Evolutionary conservation across 2,329 filamentous ascomycete genomes (phyloP).

Genomic region (Tolypocladium paradoxum): DNA sequence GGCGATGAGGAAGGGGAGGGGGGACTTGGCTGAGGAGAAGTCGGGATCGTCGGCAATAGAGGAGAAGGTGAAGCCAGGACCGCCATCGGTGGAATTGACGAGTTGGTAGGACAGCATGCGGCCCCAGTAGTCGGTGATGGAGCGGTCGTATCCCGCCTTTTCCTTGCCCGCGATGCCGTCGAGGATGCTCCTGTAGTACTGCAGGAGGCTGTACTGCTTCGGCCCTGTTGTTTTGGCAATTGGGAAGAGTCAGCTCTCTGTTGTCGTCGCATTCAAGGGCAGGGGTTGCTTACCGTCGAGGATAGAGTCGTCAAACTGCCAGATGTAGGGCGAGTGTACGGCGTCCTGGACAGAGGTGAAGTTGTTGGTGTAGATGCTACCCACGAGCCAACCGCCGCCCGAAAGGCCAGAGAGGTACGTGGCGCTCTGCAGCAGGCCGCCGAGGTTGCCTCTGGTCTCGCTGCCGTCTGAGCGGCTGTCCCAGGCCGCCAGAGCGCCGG

Average conservation of each 20-base stretch:
- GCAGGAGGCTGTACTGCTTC: slow-evolving; percentile 22
- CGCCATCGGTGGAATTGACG: slow-evolving; percentile 64
- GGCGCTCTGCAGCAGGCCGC: slow-evolving; percentile 68
- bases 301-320: slow-evolving; percentile 31
- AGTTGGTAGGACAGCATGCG: slow-evolving; percentile 80
- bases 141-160: slow-evolving; percentile 37
- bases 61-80: slow-evolving; percentile 69
- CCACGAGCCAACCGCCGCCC: slow-evolving; percentile 75
- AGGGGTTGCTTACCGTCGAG: slow-evolving; percentile 18
- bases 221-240: slow-evolving; percentile 15
- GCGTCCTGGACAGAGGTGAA: slow-evolving; percentile 49
- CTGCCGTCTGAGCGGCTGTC: slow-evolving; percentile 54
- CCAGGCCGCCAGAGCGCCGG: slow-evolving; percentile 68
- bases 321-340: slow-evolving; percentile 23
- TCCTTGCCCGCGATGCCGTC: slow-evolving; percentile 24
- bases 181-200: slow-evolving; percentile 28
- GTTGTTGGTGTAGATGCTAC: slow-evolving; percentile 77
- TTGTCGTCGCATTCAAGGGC: background rate
- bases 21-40: slow-evolving; percentile 30
- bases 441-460: slow-evolving; percentile 50
- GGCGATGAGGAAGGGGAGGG: slow-evolving; percentile 39
- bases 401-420: slow-evolving; percentile 77
- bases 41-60: slow-evolving; percentile 41
- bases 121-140: slow-evolving; percentile 84
- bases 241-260: background rate